These are phyloP conservation scores for Lachnellula cervina DNA, from an alignment of 2,329 filamentous ascomycete species.

Conservation along the genomic window DNA sequence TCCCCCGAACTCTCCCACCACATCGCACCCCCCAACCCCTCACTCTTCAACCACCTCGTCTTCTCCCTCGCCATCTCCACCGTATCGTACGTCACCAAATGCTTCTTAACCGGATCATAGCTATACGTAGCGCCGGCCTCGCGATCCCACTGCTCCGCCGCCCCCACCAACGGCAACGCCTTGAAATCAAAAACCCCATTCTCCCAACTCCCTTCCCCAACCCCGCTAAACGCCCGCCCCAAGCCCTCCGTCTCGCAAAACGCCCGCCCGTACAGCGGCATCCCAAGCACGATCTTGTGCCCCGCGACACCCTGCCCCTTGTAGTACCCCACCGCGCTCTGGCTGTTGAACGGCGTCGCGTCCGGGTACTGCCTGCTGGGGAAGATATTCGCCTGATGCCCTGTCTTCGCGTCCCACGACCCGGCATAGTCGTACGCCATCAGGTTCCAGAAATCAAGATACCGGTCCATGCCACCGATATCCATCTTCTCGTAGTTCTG, in stretches of 20 bases:
- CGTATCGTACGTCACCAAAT: conserved; percentile 77
- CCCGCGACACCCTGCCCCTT: conserved; percentile 56
- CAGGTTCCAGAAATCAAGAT: conserved; percentile 71
- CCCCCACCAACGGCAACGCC: conserved; percentile 64
- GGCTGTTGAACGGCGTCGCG: conserved; percentile 74
- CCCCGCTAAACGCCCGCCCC: conserved; percentile 63
- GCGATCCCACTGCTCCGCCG: conserved; percentile 59
- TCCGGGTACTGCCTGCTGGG: conserved; percentile 50
- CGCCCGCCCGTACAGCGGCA: conserved; percentile 86
- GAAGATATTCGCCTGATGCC: conserved; percentile 78
- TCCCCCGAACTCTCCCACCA: conserved; percentile 84
- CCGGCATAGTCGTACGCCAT: conserved; percentile 91
- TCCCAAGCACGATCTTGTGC: conserved; percentile 78
- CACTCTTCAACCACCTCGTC: conserved; percentile 62
- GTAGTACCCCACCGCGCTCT: conserved; percentile 68
- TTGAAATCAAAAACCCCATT: conserved; percentile 86
- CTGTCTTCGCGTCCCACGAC: conserved; percentile 67
- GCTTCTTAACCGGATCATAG: conserved; percentile 58
- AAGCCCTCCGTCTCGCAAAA: conserved; percentile 75
- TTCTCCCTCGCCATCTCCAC: conserved; percentile 63
- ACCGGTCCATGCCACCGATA: conserved; percentile 57
- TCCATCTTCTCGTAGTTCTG: conserved; percentile 59
- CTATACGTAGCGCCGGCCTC: conserved; percentile 69
- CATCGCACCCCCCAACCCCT: conserved; percentile 81
- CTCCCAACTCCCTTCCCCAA: conserved; percentile 81